Evolutionary conservation across 352 stramenopile genomes (phyloP).

Genomic region (Phytophthora citricola): DNA sequence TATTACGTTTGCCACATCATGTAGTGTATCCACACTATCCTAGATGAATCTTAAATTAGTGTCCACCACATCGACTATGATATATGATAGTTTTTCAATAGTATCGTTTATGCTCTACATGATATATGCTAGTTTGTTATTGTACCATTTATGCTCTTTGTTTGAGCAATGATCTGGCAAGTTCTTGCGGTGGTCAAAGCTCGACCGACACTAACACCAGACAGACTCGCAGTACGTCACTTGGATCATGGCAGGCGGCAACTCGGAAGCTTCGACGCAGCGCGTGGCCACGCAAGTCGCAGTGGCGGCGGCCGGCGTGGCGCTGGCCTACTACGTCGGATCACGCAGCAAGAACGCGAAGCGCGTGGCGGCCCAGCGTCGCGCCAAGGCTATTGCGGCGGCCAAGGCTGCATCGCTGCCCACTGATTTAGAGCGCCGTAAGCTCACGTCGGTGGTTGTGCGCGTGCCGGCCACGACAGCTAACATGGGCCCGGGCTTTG

Average conservation of each 20-base stretch:
- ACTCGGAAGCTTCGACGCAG: slow-evolving; percentile 33
- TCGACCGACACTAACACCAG: background rate
- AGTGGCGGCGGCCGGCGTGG: slow-evolving; percentile 56
- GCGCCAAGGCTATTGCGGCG: slow-evolving; percentile 21
- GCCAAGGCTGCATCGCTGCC: slow-evolving; percentile 30
- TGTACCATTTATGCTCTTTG: slow-evolving; percentile 11
- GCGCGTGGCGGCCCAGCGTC: slow-evolving; percentile 29
- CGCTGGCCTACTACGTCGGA: slow-evolving; percentile 71
- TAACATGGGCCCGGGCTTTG: slow-evolving; percentile 98
- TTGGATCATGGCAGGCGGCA: slow-evolving; percentile 29
- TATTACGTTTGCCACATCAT: background rate
- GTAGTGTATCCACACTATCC: background rate
- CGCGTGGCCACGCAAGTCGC: slow-evolving; percentile 61
- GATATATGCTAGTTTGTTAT: too few species aligned
- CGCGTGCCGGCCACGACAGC: slow-evolving; percentile 97
- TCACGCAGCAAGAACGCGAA: slow-evolving; percentile 53
- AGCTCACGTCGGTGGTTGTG: slow-evolving; percentile 95
- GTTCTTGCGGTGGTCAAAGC: slow-evolving; percentile 6
- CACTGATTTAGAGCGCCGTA: slow-evolving; percentile 46
- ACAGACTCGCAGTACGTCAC: slow-evolving; percentile 5
- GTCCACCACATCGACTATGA: background rate
- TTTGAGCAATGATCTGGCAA: slow-evolving; percentile 29
- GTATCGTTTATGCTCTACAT: slow-evolving; percentile 2
- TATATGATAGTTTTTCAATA: too few species aligned
- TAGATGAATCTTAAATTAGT: background rate